Evolutionary conservation across 768 basidiomycete genomes (phyloP), one percentile per base, ranked within the genome.

Genomic region (Lentinula boryana): DNA sequence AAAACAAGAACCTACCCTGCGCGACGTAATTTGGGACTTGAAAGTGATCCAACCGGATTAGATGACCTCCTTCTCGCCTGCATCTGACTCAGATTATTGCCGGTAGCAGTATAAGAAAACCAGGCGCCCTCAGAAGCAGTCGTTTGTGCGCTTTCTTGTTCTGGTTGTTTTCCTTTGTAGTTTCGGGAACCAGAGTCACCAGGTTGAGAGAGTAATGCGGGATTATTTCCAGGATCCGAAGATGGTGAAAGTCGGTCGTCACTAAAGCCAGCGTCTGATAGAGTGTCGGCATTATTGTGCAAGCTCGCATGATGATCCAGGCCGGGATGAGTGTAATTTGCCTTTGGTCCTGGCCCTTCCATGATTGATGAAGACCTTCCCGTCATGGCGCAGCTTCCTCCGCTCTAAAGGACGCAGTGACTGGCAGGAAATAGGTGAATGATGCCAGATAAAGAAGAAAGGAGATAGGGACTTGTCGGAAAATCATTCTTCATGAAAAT

Each of bases 61-160:
- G 21, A 97, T 94, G 5, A 96, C 84, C 58, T 90, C 87, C 32
- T 72, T 75, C 40, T 56, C 38, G 40, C 9, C 40, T 18, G 55
- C 21, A 27, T 43, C 40, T 27, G 55, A 4, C 40, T 5, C 21
- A n/a, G 13, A n/a, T 10, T 7, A 16, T 9, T 23, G 23, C 13
- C 21, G 36, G 55, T 13, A 6, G n/a, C 13, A 15, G 36, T 27
- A 27, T 27, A 36, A 56, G 55, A 83, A 6, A 71, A 70, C 5
- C 88, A 35, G n/a, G 31, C 6, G 50, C 18, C 32, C 50, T 35
- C 50, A 18, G 21, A 18, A 23, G 46, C 46, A 48, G 46, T 12
- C 7, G 46, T n/a, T 23, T 18, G 21, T 21, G 41, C 41, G 4
- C 16, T 23, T 8, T 48, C 18, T 48, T 48, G 46, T 48, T 48